phyloP scores from a whole-genome alignment of 2,329 filamentous ascomycete species.

The Ampelomyces quisqualis region DNA sequence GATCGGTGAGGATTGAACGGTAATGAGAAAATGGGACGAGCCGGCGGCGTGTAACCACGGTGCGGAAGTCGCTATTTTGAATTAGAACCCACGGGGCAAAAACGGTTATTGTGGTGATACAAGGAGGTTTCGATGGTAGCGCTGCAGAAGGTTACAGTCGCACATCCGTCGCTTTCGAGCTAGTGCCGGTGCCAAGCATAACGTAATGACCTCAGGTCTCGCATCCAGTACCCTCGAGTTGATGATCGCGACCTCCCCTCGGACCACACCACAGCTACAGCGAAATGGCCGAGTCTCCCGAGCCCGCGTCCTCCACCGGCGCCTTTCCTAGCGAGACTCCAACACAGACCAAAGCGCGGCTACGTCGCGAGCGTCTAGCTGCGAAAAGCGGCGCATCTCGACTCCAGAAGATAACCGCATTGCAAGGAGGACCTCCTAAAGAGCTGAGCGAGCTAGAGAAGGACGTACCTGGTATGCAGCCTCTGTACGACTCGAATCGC shows the following conservation, averaged over 20 bases:
- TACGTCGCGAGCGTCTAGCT: conserved; percentile 76
- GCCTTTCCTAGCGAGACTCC: conserved; percentile 40
- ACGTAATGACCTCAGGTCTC: conserved; percentile 19
- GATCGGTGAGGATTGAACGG: too few species aligned
- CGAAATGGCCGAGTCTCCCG: conserved; percentile 29
- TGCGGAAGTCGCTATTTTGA: too few species aligned
- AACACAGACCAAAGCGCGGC: conserved; percentile 61
- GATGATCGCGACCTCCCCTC: background rate
- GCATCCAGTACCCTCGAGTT: background rate
- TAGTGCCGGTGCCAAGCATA: conserved; percentile 13
- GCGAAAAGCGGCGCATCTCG: conserved; percentile 72
- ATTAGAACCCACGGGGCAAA: too few species aligned
- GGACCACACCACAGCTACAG: conserved; percentile 1
- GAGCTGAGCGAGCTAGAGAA: conserved; percentile 38
- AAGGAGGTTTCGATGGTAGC: too few species aligned
- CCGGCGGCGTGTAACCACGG: too few species aligned
- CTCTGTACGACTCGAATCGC: background rate
- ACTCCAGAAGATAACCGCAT: conserved; percentile 72
- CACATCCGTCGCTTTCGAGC: too few species aligned
- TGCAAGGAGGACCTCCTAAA: conserved; percentile 56
- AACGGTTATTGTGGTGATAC: too few species aligned
- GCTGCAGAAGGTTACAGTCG: too few species aligned
- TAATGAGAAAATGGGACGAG: too few species aligned
- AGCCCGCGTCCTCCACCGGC: conserved; percentile 12
- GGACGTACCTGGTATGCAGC: conserved; percentile 39